phyloP scores from a whole-genome alignment of 768 basidiomycete species.

The Leccinum longicurvipes region DNA sequence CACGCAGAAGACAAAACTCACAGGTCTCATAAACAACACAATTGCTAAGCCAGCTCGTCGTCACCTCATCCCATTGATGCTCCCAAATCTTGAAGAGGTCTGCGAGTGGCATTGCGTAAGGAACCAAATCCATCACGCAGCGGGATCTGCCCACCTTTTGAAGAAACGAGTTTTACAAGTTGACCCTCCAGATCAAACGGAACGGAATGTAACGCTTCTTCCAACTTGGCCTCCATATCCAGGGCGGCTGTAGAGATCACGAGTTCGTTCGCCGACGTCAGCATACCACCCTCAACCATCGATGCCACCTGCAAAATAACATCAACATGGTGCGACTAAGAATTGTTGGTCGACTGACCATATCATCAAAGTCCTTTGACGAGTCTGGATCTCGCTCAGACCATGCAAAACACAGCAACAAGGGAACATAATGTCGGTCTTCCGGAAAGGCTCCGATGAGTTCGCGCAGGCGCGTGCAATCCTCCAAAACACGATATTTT shows the following conservation, averaged over 20 bases:
- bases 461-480: conserved; percentile 67
- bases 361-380: conserved; percentile 50
- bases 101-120: conserved; percentile 3
- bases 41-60: conserved; percentile 17
- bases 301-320: conserved; percentile 41
- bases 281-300: conserved; percentile 43
- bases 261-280: conserved; percentile 41
- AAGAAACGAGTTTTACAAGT: conserved; percentile 44
- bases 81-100: conserved; percentile 26
- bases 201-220: conserved; percentile 37
- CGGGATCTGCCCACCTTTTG: conserved; percentile 43
- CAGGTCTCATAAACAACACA: conserved; percentile 39
- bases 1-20: conserved; percentile 30
- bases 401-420: conserved; percentile 63
- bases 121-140: neutral
- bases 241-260: conserved; percentile 47
- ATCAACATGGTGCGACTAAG: neutral
- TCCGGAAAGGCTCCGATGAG: conserved; percentile 53
- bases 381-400: conserved; percentile 38
- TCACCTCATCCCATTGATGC: conserved; percentile 20
- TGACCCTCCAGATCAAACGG: conserved; percentile 57
- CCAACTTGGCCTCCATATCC: conserved; percentile 58
- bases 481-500: conserved; percentile 69
- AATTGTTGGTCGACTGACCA: conserved; percentile 41
- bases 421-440: conserved; percentile 62